Conservation (phyloP, 2,329 filamentous ascomycete genomes). For the Clarireedia homoeocarpa region DNA sequence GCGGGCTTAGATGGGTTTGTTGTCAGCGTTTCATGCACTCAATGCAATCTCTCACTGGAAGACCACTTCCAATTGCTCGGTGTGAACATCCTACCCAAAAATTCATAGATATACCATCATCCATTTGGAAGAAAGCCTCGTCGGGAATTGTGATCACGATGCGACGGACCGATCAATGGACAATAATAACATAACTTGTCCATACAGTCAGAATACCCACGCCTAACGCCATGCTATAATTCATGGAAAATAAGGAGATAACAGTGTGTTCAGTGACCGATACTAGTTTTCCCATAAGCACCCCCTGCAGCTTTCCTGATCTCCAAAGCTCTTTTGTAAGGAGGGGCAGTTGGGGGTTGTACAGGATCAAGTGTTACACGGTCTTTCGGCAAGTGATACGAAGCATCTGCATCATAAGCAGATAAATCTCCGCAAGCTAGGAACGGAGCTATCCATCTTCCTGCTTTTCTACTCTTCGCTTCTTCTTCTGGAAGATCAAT, state of each 20-base stretch:
- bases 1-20: too few relatives aligned
- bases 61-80: too few relatives aligned
- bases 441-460: conserved; percentile 85
- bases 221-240: conserved; percentile 1
- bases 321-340: conserved; percentile 87
- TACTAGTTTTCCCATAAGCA: conserved; percentile 35
- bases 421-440: conserved; percentile 95
- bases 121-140: background rate
- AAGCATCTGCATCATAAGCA: conserved; percentile 91
- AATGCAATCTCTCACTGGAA: too few relatives aligned
- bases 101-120: too few relatives aligned
- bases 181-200: background rate
- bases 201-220: background rate
- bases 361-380: conserved; percentile 84
- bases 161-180: background rate
- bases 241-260: background rate
- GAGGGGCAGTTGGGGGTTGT: conserved; percentile 90
- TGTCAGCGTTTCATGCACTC: too few relatives aligned
- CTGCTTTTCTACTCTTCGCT: conserved; percentile 37
- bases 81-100: too few relatives aligned
- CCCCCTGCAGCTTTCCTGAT: conserved; percentile 69
- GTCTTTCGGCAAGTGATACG: conserved; percentile 80
- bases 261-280: background rate
- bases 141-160: background rate
- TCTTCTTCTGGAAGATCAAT: conserved; percentile 24